Evolutionary conservation across 176 grass and related monocot species (phyloP).

Genomic region (Panicum miliaceum): DNA sequence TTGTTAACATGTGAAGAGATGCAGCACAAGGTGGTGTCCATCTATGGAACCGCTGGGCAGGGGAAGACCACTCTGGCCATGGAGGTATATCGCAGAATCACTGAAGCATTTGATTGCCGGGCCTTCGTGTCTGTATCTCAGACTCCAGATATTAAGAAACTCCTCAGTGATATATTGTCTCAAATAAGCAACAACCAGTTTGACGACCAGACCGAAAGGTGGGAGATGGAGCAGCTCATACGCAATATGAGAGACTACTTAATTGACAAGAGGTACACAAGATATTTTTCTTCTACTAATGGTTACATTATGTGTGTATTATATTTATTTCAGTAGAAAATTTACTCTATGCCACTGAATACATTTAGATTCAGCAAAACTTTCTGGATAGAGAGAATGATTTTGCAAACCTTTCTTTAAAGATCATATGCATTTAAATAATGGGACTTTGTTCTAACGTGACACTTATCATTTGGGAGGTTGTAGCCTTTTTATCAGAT

Average conservation of each 20-base stretch:
- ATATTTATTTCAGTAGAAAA: neutral
- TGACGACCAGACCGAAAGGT: rapidly evolving
- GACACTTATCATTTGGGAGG: no score
- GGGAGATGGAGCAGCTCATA: neutral
- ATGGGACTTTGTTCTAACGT: no score
- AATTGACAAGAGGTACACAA: neutral
- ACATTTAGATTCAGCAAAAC: neutral
- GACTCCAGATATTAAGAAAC: neutral
- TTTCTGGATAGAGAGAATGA: neutral
- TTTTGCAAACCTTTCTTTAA: no score
- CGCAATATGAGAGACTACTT: neutral
- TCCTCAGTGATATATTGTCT: constrained; percentile 1
- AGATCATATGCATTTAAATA: no score
- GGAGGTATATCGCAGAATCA: neutral
- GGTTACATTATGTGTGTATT: neutral
- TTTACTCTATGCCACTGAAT: neutral
- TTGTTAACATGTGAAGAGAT: neutral
- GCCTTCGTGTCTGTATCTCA: neutral
- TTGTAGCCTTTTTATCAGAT: no score
- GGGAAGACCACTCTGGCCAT: constrained; percentile 16
- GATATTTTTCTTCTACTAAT: neutral
- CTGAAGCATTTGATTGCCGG: neutral
- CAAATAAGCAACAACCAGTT: neutral
- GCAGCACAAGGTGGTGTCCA: constrained; percentile 8
- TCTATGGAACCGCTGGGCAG: neutral